Conservation (phyloP, 352 stramenopile species). For the Globisporangium recalcitrans region DNA sequence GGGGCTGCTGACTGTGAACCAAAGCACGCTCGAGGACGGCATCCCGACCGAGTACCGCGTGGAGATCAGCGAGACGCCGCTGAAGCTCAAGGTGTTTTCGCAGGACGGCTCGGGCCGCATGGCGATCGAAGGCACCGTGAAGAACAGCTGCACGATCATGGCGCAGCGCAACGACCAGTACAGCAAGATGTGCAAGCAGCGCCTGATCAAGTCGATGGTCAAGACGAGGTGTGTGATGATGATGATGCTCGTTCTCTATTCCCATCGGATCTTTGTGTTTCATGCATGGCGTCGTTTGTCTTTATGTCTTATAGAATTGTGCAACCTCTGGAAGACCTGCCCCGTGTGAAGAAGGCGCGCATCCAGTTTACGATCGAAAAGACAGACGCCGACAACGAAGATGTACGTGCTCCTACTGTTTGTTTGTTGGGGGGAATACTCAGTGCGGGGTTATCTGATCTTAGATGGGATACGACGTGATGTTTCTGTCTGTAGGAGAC, state of each 20-base stretch:
- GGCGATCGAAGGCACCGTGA: constrained; percentile 84
- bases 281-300: background rate
- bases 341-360: constrained; percentile 71
- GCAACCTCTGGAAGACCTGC: constrained; percentile 65
- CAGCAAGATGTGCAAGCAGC: constrained; percentile 80
- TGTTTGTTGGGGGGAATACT: background rate
- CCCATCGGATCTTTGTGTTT: background rate
- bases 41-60: constrained; percentile 81
- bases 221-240: constrained; percentile 46
- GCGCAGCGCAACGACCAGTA: constrained; percentile 81
- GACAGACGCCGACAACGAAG: constrained; percentile 52
- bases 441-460: background rate
- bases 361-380: constrained; percentile 86
- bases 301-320: constrained; percentile 44
- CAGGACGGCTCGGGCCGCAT: constrained; percentile 81
- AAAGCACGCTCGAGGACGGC: constrained; percentile 61
- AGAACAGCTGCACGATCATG: constrained; percentile 84
- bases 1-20: constrained; percentile 76
- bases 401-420: constrained; percentile 30
- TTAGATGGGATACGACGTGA: background rate
- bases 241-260: background rate
- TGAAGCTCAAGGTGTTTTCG: constrained; percentile 84
- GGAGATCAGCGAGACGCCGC: constrained; percentile 66
- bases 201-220: constrained; percentile 84
- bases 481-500: constrained; percentile 28